Conservation (phyloP, 2,329 filamentous ascomycete genomes). For the Sporothrix euskadiensis region DNA sequence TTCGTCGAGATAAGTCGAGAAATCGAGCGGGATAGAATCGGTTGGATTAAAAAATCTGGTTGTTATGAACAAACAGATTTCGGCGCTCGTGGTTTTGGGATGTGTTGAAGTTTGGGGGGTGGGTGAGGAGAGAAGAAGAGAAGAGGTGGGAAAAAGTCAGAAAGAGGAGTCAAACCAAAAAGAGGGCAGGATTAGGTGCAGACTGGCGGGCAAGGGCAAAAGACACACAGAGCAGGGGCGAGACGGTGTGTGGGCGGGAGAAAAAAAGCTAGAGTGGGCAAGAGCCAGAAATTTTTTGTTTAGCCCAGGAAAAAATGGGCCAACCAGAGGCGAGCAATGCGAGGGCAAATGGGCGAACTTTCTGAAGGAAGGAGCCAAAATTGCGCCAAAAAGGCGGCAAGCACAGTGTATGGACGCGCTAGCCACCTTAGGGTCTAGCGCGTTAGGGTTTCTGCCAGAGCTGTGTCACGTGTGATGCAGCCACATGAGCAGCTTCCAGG, state of each 20-base stretch:
- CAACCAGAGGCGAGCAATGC: constrained; percentile 22
- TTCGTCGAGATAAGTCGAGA: constrained; percentile 40
- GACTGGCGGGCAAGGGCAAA: constrained; percentile 10
- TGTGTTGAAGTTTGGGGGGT: constrained; percentile 15
- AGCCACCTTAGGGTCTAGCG: constrained; percentile 27
- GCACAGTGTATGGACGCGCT: constrained; percentile 2
- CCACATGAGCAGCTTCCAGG: constrained; percentile 25
- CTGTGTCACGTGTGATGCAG: constrained; percentile 22
- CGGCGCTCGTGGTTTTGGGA: constrained; percentile 47
- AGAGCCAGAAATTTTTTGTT: constrained; percentile 28
- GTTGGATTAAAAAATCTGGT: constrained; percentile 52
- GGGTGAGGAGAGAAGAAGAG: constrained; percentile 21
- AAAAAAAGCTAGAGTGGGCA: constrained; percentile 32
- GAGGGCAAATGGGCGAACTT: constrained; percentile 16
- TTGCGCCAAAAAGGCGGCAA: neutral
- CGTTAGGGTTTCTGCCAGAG: constrained; percentile 31
- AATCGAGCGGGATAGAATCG: constrained; percentile 46
- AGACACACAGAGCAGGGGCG: constrained; percentile 22
- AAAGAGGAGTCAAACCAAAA: constrained; percentile 37
- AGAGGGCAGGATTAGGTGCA: constrained; percentile 11
- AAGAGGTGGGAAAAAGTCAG: constrained; percentile 34
- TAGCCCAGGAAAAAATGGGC: constrained; percentile 17
- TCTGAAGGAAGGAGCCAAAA: constrained; percentile 1
- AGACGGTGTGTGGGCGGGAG: constrained; percentile 49
- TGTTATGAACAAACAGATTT: constrained; percentile 49